Evolutionary conservation across 345 rosid species (phyloP), one percentile per base, ranked within the genome.

Genomic region (Rhodomyrtus tomentosa): DNA sequence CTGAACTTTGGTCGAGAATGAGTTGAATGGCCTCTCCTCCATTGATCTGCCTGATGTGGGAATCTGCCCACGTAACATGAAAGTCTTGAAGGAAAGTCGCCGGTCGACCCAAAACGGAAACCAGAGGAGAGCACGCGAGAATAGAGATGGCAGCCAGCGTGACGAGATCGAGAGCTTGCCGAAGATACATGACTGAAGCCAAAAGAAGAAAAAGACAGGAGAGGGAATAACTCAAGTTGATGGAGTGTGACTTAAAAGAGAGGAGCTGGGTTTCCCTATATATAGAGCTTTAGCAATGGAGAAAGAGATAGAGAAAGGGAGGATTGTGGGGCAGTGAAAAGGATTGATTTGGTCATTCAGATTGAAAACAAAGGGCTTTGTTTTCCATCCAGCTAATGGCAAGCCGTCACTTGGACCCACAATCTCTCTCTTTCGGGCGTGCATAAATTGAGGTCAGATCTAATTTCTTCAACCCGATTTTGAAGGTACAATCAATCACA

Each of bases 21-120:
- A 96, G 96, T 81, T 93, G 98, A 55, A 95, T 94, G 90, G 98
- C 89, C 84, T 85, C 89, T n/a, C 98, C 99, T 13, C 93, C 93
- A 24, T 91, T 90, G 73, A 93, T n/a, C 88, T 93, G 93, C 85
- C 87, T 92, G 84, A 95, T 89, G 83, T 96, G 99, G 85, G 91
- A 86, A 5, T 93, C 96, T 25, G 98, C 81, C 96, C 98, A 95
- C 10, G 98, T 91, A 84, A 93, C 83, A 59, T 49, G 87, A 82
- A 96, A 96, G 86, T 95, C 98, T 55, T 92, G 88, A 45, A 89
- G 38, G 51, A 96, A 96, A 87, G 94, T 90, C 10, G 93, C 89
- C 0, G 95, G 95, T 32, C 98, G 91, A 2, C 91, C 94, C 1
- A 85, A 89, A 38, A 87, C 93, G 6, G 0, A 68, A 2, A 56